phyloP scores from a whole-genome alignment of 1,284 basidiomycete species.

The Cerrena zonata region DNA sequence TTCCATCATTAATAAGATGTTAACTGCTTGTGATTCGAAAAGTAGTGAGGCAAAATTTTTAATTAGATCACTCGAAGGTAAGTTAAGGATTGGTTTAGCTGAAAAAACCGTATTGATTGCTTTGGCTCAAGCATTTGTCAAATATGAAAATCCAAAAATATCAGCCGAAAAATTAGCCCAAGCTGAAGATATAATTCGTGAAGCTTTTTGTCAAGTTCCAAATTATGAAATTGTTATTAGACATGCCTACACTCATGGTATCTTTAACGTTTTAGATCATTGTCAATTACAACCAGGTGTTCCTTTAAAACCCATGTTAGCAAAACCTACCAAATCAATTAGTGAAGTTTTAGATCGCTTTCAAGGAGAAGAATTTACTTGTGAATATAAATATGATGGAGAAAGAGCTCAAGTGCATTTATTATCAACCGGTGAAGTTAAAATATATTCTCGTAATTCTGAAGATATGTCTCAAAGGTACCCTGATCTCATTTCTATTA shows the following conservation, averaged over 20 bases:
- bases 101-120: conserved; percentile 96
- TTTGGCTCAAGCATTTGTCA: too few species aligned
- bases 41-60: conserved; percentile 91
- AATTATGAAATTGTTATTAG: conserved; percentile 94
- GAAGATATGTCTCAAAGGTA: conserved; percentile 99
- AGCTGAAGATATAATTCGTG: too few species aligned
- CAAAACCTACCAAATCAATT: conserved; percentile 98
- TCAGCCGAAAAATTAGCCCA: too few species aligned
- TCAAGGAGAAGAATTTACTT: conserved; percentile 92
- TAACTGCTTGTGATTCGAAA: conserved; percentile 90
- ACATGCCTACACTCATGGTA: conserved; percentile 76
- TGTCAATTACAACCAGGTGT: conserved; percentile 95
- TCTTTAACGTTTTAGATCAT: conserved; percentile 61
- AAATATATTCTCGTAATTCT: conserved; percentile 93
- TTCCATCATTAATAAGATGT: conserved; percentile 88
- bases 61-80: conserved; percentile 92
- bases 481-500: conserved; percentile 91
- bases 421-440: conserved; percentile 72
- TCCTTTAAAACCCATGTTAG: conserved; percentile 97
- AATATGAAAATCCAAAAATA: too few species aligned
- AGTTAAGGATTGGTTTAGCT: conserved; percentile 93
- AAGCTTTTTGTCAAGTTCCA: conserved; percentile 92
- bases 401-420: conserved; percentile 94
- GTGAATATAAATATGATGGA: conserved; percentile 99
- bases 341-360: conserved; percentile 97